Evolutionary conservation across 768 basidiomycete genomes (phyloP).

Genomic region (Leccinum subtestaceum): DNA sequence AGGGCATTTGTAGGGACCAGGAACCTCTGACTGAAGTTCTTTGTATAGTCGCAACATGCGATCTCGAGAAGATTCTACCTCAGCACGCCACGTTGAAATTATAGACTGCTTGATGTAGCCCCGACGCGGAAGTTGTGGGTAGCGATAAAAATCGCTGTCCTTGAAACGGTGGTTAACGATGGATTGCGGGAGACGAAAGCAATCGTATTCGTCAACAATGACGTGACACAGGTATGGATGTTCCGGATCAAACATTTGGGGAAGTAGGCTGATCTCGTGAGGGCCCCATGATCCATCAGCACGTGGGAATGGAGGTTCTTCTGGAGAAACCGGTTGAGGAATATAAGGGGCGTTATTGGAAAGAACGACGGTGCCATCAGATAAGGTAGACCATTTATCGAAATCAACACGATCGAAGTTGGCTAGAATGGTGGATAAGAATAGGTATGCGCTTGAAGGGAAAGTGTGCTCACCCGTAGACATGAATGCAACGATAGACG

Average conservation of each 20-base stretch:
- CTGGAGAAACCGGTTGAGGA: neutral
- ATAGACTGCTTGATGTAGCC: neutral
- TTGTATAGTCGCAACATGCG: neutral
- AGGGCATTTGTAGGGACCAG: neutral
- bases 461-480: neutral
- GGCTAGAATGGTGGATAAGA: neutral
- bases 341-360: neutral
- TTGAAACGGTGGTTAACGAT: neutral
- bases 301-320: neutral
- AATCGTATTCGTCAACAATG: neutral
- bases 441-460: neutral
- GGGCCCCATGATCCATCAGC: slow-evolving; percentile 3
- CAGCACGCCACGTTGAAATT: neutral
- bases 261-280: neutral
- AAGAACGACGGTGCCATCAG: neutral
- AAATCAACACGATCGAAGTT: neutral
- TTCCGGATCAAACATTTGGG: neutral
- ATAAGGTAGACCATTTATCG: neutral
- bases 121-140: neutral
- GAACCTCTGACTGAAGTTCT: neutral
- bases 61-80: neutral
- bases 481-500: neutral
- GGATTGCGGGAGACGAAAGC: neutral
- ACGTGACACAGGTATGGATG: neutral
- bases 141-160: slow-evolving; percentile 2